A percentile compares a stretch with the other conserved stretches of the same genome.
Conservation (phyloP, 768 basidiomycete genomes). For the Candolleomyces aberdarensis region DNA sequence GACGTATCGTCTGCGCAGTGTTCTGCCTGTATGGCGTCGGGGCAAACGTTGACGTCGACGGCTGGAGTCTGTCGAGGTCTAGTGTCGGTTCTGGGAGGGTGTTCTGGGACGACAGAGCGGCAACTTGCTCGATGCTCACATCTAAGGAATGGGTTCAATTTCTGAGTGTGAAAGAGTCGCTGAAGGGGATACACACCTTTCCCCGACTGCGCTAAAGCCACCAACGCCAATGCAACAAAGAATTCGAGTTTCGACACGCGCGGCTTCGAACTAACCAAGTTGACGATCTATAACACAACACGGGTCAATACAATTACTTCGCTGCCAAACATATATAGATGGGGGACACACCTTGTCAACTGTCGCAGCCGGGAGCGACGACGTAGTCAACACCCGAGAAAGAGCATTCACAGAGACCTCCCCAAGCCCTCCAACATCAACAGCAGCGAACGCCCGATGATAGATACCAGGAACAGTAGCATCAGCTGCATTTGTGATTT, state of each 20-base stretch:
- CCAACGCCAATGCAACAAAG: conserved; percentile 86
- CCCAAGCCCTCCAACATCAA: conserved; percentile 68
- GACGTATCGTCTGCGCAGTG: conserved; percentile 34
- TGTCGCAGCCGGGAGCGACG: conserved; percentile 74
- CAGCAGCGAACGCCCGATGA: conserved; percentile 64
- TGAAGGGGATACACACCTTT: conserved; percentile 48
- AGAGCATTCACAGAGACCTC: conserved; percentile 82
- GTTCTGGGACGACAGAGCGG: conserved; percentile 73
- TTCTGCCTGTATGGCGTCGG: conserved; percentile 43
- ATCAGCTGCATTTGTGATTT: conserved; percentile 46
- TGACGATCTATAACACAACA: conserved; percentile 65
- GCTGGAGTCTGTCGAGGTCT: conserved; percentile 55
- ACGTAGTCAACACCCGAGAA: conserved; percentile 76
- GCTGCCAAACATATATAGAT: not conserved
- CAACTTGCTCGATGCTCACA: conserved; percentile 77
- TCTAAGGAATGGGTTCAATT: conserved; percentile 37
- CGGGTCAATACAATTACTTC: not conserved
- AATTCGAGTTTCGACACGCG: conserved; percentile 87
- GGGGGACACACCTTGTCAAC: conserved; percentile 65
- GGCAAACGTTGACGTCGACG: conserved; percentile 50
- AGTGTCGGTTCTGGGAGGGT: conserved; percentile 73
- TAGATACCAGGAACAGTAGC: conserved; percentile 81
- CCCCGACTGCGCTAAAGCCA: conserved; percentile 79
- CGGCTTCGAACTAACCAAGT: conserved; percentile 76
- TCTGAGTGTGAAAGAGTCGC: not conserved